These are phyloP conservation scores for Alternaria gansuensis DNA, from an alignment of 2,329 filamentous ascomycete genomes.

Conservation along the genomic window DNA sequence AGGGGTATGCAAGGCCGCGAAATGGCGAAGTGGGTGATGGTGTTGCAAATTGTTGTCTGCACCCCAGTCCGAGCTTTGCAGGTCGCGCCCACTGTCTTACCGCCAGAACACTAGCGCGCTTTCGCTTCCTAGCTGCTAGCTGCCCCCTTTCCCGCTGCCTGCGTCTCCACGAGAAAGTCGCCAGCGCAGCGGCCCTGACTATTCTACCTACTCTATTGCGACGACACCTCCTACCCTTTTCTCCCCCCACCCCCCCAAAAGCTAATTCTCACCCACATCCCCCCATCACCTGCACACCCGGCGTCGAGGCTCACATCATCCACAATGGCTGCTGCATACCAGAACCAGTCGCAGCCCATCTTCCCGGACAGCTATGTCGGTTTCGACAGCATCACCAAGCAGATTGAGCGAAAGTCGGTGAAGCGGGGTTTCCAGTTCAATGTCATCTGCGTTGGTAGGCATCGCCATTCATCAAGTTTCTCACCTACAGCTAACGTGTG, in stretches of 20 bases:
- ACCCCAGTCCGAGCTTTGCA: conserved; percentile 37
- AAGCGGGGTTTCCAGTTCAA: conserved; percentile 99
- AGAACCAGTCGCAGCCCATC: conserved; percentile 68
- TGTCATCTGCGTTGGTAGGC: conserved; percentile 97
- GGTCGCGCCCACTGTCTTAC: conserved; percentile 35
- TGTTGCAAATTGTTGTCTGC: conserved; percentile 40
- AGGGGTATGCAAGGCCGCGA: conserved; percentile 14
- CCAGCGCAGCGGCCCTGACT: conserved; percentile 47
- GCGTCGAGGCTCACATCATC: conserved; percentile 39
- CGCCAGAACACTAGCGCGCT: conserved; percentile 40
- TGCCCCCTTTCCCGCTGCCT: conserved; percentile 53
- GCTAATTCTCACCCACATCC: conserved; percentile 17
- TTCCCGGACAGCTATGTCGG: conserved; percentile 98
- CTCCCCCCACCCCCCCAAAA: conserved; percentile 12
- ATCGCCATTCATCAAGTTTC: neutral
- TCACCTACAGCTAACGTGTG: conserved; percentile 17
- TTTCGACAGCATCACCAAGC: conserved; percentile 99
- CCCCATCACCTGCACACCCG: conserved; percentile 22
- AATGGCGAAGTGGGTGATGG: conserved; percentile 29
- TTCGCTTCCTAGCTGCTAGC: conserved; percentile 52
- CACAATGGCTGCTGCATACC: conserved; percentile 72
- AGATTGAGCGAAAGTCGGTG: conserved; percentile 99
- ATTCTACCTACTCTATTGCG: conserved; percentile 44
- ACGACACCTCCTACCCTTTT: conserved; percentile 25
- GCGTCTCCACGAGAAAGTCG: conserved; percentile 51